phyloP scores from a whole-genome alignment of 768 basidiomycete genomes.

The Pisolithus microcarpus region DNA sequence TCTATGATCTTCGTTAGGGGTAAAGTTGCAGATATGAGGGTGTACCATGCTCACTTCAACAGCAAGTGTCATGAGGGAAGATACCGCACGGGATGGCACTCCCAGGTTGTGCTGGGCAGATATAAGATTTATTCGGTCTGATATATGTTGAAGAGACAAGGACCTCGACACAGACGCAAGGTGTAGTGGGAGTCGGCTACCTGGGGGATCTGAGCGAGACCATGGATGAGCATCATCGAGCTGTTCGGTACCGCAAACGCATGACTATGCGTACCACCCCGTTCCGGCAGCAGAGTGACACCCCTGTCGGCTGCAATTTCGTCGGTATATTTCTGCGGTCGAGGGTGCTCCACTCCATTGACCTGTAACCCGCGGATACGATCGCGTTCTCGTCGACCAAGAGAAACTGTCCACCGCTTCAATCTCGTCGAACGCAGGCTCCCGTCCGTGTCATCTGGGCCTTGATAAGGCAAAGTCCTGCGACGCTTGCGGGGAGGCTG shows the following conservation, averaged over 20 bases:
- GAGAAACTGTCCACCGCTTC: slow-evolving; percentile 66
- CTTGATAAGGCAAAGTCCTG: slow-evolving; percentile 65
- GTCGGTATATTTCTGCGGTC: slow-evolving; percentile 46
- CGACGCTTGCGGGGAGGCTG: slow-evolving; percentile 62
- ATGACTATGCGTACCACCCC: slow-evolving; percentile 42
- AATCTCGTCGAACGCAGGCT: slow-evolving; percentile 56
- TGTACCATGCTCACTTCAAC: slow-evolving; percentile 49
- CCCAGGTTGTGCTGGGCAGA: slow-evolving; percentile 69
- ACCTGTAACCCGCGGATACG: slow-evolving; percentile 48
- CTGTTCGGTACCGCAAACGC: neutral
- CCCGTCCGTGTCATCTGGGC: slow-evolving; percentile 49
- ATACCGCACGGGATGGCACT: slow-evolving; percentile 53
- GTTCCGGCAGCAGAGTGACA: slow-evolving; percentile 54
- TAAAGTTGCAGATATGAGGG: neutral
- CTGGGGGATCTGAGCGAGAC: slow-evolving; percentile 49
- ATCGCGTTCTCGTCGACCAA: slow-evolving; percentile 71
- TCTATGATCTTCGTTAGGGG: slow-evolving; percentile 33
- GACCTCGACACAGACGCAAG: slow-evolving; percentile 68
- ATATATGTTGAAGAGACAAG: slow-evolving; percentile 69
- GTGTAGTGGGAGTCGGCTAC: slow-evolving; percentile 63
- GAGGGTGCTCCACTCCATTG: slow-evolving; percentile 36
- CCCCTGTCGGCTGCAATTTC: slow-evolving; percentile 69
- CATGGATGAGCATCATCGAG: neutral
- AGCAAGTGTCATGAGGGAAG: slow-evolving; percentile 67
- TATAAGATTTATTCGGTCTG: slow-evolving; percentile 74